Base-by-base conservation (phyloP, 1,284 basidiomycete genomes). In the Puccinia brachypodii region DNA sequence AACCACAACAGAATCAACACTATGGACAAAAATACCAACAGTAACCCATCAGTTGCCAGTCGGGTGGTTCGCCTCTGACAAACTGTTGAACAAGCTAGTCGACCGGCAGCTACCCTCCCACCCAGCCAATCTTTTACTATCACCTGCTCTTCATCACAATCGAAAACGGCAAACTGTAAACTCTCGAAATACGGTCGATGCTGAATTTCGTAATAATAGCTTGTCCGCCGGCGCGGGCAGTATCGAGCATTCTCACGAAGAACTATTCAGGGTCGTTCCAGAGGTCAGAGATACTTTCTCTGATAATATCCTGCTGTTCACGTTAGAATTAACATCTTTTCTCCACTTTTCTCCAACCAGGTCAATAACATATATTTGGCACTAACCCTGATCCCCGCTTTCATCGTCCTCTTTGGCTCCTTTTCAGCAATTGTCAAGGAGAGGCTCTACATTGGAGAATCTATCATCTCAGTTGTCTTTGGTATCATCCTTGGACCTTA, bases 401-500 rank as follows among this genome's bases (percentile, higher is more conserved):
- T 79, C 68, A 72, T 79, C 53, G 77, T 79, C 19, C 7, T 62
- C 50, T 79, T 79, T 71, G 77, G 77, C n/a, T 60, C 53, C 33
- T 79, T 79, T n/a, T 79, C 77, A 38, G 77, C 77, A 11, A 58
- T 79, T 53, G 77, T 79, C 47, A 79, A 79, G 47, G 77, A 79
- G 40, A 69, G 42, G 58, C 88, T 98, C 42, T 99, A 98, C 86
- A 91, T 98, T 83, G 97, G 97, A 84, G 97, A 99, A 89, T 95
- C 97, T 6, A 94, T 93, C 84, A 93, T 95, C 89, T 95, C 97
- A 1, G 97, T 97, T 84, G 87, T 96, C 50, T 95, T 98, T 84
- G 96, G 96, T 36, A 93, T 98, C 85, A 93, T 96, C 83, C 92
- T 98, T 83, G 88, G 95, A 42, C 96, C 95, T 2, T 93, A 96